A percentile compares a stretch with the other conserved stretches of the same genome.
Evolutionary conservation across 2,329 filamentous ascomycete genomes (phyloP).

Genomic region (Endoconidiophora laricicola): DNA sequence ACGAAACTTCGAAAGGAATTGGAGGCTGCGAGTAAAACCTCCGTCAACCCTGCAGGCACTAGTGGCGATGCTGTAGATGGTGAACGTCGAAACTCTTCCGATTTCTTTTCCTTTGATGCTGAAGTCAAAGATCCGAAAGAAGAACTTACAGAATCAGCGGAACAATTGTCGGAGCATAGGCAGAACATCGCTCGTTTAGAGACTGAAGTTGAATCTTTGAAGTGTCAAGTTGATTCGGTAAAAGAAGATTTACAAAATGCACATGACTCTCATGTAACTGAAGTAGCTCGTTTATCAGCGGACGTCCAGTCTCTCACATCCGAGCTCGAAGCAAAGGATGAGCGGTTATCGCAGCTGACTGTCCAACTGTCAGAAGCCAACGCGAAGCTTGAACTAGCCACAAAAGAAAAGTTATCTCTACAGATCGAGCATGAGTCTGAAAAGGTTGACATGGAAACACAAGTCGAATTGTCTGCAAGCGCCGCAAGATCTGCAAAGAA

Average conservation of each 20-base stretch:
- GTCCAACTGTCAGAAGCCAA: slow-evolving; percentile 14
- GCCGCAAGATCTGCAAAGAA: slow-evolving; percentile 23
- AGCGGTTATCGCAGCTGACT: neutral
- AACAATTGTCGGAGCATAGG: too few relatives aligned
- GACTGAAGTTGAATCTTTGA: too few relatives aligned
- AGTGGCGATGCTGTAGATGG: slow-evolving; percentile 19
- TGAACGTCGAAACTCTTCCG: slow-evolving; percentile 22
- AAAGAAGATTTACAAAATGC: too few relatives aligned
- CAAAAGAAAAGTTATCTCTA: too few relatives aligned
- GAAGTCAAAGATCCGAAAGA: slow-evolving; percentile 50
- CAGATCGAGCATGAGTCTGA: too few relatives aligned
- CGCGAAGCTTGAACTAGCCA: too few relatives aligned
- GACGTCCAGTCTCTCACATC: slow-evolving; percentile 28
- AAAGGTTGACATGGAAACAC: slow-evolving; percentile 21
- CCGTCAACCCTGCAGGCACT: neutral
- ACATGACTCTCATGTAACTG: too few relatives aligned
- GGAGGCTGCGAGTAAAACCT: slow-evolving; percentile 13
- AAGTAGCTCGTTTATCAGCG: slow-evolving; percentile 18
- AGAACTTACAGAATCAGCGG: too few relatives aligned
- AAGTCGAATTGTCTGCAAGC: slow-evolving; percentile 22
- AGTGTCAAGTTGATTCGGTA: too few relatives aligned
- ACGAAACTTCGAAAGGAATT: slow-evolving; percentile 37
- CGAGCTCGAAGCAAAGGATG: slow-evolving; percentile 23
- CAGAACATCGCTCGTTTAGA: too few relatives aligned
- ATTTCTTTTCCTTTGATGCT: slow-evolving; percentile 85